A percentile compares a stretch with the other conserved stretches of the same genome.
These are phyloP conservation scores for Apiospora koreana DNA, from an alignment of 2,329 filamentous ascomycete genomes.

Conservation along the genomic window DNA sequence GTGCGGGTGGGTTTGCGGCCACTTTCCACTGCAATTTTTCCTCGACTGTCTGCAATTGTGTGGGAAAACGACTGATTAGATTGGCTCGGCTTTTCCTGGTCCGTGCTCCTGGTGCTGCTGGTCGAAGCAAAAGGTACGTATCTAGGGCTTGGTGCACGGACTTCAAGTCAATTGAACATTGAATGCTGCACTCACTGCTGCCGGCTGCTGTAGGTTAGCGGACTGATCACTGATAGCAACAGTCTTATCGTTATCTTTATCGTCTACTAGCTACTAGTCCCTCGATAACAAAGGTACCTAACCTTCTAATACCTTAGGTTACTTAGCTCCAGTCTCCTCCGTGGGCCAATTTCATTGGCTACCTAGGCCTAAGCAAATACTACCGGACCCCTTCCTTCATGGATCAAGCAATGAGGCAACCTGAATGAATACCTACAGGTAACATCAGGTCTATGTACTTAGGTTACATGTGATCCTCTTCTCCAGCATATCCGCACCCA, in stretches of 20 bases:
- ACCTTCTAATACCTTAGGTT: too few species aligned
- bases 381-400: not conserved
- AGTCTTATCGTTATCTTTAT: too few species aligned
- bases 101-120: not conserved
- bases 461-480: not conserved
- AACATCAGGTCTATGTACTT: too few species aligned
- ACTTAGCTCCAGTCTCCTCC: not conserved
- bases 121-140: not conserved
- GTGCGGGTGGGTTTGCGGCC: not conserved
- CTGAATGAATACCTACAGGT: not conserved
- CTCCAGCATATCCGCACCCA: not conserved
- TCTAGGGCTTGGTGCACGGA: conserved; percentile 13
- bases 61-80: conserved; percentile 7
- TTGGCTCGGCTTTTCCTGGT: not conserved
- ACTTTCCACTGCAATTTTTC: conserved; percentile 2
- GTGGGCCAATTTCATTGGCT: not conserved
- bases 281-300: not conserved
- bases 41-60: not conserved
- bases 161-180: not conserved
- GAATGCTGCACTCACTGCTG: too few species aligned
- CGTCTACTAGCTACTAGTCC: too few species aligned
- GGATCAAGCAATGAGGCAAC: not conserved
- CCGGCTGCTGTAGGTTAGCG: too few species aligned
- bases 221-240: too few species aligned
- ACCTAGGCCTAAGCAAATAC: not conserved